phyloP scores from a whole-genome alignment of 2,329 filamentous ascomycete species.

The Hawksworthiomyces lignivorus region DNA sequence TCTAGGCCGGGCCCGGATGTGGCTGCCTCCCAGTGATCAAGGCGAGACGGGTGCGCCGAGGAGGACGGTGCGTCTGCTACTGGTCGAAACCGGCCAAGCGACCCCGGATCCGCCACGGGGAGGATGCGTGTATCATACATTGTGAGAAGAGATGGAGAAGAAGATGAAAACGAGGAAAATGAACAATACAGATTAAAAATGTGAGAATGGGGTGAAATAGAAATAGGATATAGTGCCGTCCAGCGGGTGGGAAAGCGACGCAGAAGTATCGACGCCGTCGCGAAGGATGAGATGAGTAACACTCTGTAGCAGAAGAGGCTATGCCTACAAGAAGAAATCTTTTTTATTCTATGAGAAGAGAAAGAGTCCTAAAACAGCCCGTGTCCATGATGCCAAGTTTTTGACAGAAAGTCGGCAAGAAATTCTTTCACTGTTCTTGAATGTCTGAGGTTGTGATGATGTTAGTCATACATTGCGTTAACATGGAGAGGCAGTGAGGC shows the following conservation, averaged over 20 bases:
- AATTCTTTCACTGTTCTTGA: too few species aligned
- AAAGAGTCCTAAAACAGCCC: too few species aligned
- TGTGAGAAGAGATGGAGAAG: neutral
- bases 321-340: too few species aligned
- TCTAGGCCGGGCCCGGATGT: constrained; percentile 23
- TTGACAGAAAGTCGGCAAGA: too few species aligned
- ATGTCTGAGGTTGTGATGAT: too few species aligned
- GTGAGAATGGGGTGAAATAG: neutral
- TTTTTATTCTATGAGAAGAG: too few species aligned
- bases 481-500: too few species aligned
- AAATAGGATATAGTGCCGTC: constrained; percentile 6
- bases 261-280: constrained; percentile 1
- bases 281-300: too few species aligned
- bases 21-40: constrained; percentile 32
- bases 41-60: neutral
- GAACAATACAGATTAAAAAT: too few species aligned
- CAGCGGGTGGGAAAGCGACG: constrained; percentile 8
- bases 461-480: too few species aligned
- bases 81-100: constrained; percentile 15
- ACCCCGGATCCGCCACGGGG: constrained; percentile 10
- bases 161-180: neutral
- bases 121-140: constrained; percentile 18
- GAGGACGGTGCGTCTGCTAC: neutral
- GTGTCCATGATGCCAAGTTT: too few species aligned
- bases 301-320: too few species aligned